A percentile compares a stretch with the other conserved stretches of the same genome.
Conservation (phyloP, 139 green algal species). For the Penium margaritaceum region DNA sequence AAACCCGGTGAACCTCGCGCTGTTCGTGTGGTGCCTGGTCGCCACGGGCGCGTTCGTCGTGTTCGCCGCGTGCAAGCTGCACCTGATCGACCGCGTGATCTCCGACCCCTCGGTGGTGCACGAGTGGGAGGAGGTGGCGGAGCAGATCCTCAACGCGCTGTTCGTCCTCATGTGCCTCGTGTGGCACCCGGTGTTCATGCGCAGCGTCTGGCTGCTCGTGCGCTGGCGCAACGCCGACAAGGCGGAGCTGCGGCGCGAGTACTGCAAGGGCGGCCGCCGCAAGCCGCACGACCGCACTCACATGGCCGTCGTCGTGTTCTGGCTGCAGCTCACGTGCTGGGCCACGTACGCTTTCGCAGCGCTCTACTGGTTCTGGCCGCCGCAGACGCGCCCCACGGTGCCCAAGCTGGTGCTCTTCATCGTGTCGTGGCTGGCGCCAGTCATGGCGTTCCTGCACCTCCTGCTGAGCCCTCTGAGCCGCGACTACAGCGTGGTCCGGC, state of each 20-base stretch:
- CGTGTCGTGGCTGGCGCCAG: neutral
- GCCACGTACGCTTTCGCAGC: conserved; percentile 28
- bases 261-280: conserved; percentile 19
- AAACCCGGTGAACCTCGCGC: neutral
- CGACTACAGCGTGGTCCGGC: neutral
- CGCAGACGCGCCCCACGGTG: conserved; percentile 3
- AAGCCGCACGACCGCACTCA: conserved; percentile 41
- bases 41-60: neutral
- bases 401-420: neutral
- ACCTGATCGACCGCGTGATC: neutral
- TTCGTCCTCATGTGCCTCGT: conserved; percentile 38
- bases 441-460: conserved; percentile 11
- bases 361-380: conserved; percentile 22
- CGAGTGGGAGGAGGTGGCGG: conserved; percentile 9
- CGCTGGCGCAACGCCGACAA: conserved; percentile 14
- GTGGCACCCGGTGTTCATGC: conserved; percentile 20
- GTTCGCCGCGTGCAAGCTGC: neutral
- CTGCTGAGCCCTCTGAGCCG: conserved; percentile 24
- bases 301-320: conserved; percentile 34
- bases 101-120: neutral
- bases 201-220: neutral
- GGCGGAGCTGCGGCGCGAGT: conserved; percentile 16
- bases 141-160: conserved; percentile 30
- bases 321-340: conserved; percentile 26
- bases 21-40: conserved; percentile 1